Evolutionary conservation across 192 early-diverging fungal species (phyloP).

Genomic region (Backusella psychrophila): DNA sequence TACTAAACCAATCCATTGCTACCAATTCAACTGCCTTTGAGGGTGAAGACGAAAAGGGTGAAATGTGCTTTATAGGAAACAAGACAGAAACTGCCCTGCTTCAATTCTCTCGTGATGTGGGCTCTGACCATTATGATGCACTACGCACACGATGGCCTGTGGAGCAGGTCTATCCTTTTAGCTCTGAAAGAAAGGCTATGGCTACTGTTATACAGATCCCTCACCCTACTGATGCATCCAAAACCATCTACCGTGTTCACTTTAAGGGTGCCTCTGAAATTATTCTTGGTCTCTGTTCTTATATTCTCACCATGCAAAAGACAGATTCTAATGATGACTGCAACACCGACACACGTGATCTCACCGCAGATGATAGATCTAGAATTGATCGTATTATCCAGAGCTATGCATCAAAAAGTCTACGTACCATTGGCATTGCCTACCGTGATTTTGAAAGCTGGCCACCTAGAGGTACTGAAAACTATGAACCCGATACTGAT

Average conservation of each 20-base stretch:
- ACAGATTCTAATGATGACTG: conserved; percentile 12
- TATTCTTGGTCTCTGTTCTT: conserved; percentile 63
- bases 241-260: conserved; percentile 62
- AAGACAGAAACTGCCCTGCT: conserved; percentile 96
- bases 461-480: conserved; percentile 39
- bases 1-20: conserved; percentile 71
- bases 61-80: conserved; percentile 72
- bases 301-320: conserved; percentile 43
- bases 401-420: conserved; percentile 67
- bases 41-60: conserved; percentile 46
- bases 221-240: conserved; percentile 38
- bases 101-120: conserved; percentile 67
- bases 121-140: conserved; percentile 59
- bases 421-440: conserved; percentile 88
- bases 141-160: conserved; percentile 62
- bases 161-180: conserved; percentile 85
- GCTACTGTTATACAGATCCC: conserved; percentile 70
- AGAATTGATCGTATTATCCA: conserved; percentile 55
- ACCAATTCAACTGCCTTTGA: conserved; percentile 83
- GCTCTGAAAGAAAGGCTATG: conserved; percentile 93
- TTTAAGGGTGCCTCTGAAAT: conserved; percentile 95
- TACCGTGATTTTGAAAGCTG: conserved; percentile 77
- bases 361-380: conserved; percentile 31
- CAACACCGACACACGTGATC: conserved; percentile 29
- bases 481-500: conserved; percentile 41